Evolutionary conservation across 2,329 filamentous ascomycete species (phyloP), one percentile per base, ranked within the genome.

Genomic region (Paraphaeosphaeria minitans): DNA sequence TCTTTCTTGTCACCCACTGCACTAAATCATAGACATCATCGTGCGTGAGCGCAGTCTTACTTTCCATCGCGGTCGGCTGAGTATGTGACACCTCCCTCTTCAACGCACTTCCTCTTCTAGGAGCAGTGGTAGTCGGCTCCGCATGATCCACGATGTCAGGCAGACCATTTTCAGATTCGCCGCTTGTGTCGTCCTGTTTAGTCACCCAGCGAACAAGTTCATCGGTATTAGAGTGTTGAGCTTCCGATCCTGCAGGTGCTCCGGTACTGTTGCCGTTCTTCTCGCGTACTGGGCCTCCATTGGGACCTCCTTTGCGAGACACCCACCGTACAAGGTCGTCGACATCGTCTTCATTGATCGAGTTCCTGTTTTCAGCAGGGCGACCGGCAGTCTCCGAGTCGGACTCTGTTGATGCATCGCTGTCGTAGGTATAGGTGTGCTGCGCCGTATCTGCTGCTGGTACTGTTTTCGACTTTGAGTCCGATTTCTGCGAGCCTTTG

Each of bases 351-450:
- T 68, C 43, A 1, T 60, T 59, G 3, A 72, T 57, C 2, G 59
- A 50, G 3, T 58, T 57, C 19, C 39, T 39, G 27, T 43, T 56
- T 8, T 29, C 52, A 13, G 13, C 16, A 54, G 46, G 1, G 29
- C 43, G 16, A 19, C 27, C 54, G 4, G 22, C 51, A 22, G 6
- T 39, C 42, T 74, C 71, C 1, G 63, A 70, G 42, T 75, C 73
- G 3, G 70, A 68, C 39, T 67, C 69, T 12, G 72, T 75, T 0
- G 71, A 70, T 21, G 65, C 69, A 29, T 74, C 70, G 49, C 68
- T 71, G 43, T 68, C 69, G 22, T 74, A 69, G 51, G 67, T 70
- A 42, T 67, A 71, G 2, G 66, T 59, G 1, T 50, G 58, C n/a
- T 51, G 54, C 39, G 37, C 41, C 4, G 14, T 24, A 22, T 55